phyloP scores from a whole-genome alignment of 2,329 filamentous ascomycete genomes.

The Basipetospora chlamydospora region DNA sequence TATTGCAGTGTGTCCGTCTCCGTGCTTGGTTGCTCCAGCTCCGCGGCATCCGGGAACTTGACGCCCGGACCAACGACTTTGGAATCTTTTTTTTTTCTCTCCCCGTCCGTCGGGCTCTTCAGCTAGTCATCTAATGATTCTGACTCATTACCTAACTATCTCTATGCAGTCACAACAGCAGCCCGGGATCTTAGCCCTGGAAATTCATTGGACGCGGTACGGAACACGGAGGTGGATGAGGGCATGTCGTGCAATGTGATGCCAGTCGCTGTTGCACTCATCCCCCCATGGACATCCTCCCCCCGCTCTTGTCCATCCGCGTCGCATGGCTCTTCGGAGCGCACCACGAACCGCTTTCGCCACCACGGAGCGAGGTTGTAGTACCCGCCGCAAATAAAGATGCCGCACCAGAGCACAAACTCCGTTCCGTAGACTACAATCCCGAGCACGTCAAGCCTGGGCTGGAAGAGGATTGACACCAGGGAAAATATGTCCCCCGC shows the following conservation, averaged over 20 bases:
- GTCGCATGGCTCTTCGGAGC: too few species aligned
- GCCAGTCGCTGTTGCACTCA: conserved; percentile 4
- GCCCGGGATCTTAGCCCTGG: not conserved
- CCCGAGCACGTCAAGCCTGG: conserved; percentile 41
- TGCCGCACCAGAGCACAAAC: conserved; percentile 50
- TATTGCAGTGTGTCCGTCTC: too few species aligned
- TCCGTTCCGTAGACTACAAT: conserved; percentile 55
- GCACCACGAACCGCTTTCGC: conserved; percentile 17
- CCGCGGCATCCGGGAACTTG: too few species aligned
- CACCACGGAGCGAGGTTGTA: conserved; percentile 50
- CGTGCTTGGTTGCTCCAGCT: too few species aligned
- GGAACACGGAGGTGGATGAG: conserved; percentile 50
- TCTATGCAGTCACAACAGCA: too few species aligned
- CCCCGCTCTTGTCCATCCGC: too few species aligned
- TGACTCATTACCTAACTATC: too few species aligned
- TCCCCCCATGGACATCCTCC: too few species aligned
- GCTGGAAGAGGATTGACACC: conserved; percentile 48
- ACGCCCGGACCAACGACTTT: too few species aligned
- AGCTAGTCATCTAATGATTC: too few species aligned
- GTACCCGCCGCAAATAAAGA: conserved; percentile 50
- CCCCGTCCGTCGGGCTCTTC: too few species aligned
- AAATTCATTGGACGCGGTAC: conserved; percentile 24
- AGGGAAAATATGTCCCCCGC: conserved; percentile 54
- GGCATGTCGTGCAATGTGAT: conserved; percentile 32
- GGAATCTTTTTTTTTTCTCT: too few species aligned